Conservation (phyloP, 2,329 filamentous ascomycete species). For the Alternaria gaisen region DNA sequence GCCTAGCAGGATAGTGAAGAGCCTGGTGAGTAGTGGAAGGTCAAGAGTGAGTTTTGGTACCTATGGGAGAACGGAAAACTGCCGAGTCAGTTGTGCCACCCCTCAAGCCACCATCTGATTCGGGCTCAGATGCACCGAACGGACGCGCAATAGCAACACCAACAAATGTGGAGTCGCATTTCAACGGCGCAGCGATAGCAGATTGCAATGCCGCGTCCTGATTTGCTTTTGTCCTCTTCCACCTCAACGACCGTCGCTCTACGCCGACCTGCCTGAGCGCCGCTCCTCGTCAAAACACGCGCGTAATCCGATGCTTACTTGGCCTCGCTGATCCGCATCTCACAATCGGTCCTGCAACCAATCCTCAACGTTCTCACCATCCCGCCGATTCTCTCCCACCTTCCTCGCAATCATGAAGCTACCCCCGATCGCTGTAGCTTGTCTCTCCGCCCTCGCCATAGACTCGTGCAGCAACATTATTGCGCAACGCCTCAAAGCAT, state of each 20-base stretch:
- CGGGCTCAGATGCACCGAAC: constrained; percentile 12
- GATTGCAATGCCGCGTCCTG: constrained; percentile 7
- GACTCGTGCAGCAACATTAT: constrained; percentile 51
- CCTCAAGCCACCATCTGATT: constrained; percentile 10
- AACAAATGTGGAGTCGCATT: constrained; percentile 17
- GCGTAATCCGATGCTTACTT: constrained; percentile 2
- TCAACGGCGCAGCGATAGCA: constrained; percentile 9
- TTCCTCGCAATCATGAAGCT: constrained; percentile 34
- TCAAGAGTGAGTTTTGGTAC: neutral
- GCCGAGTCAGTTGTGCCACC: constrained; percentile 7
- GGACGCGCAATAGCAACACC: constrained; percentile 17
- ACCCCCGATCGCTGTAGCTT: constrained; percentile 45
- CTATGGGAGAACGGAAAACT: neutral
- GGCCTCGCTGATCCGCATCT: constrained; percentile 10
- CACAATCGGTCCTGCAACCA: constrained; percentile 2
- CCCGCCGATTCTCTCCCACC: neutral
- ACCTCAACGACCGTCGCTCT: neutral
- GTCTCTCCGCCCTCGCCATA: constrained; percentile 47
- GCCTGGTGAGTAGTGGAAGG: neutral
- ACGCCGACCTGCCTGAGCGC: neutral
- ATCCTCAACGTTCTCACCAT: neutral
- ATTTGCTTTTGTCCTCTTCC: neutral
- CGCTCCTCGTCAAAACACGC: neutral
- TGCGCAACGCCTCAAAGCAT: constrained; percentile 49
- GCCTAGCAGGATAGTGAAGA: neutral